Conservation (phyloP, 2,329 filamentous ascomycete genomes). For the Fusarium burgessii region DNA sequence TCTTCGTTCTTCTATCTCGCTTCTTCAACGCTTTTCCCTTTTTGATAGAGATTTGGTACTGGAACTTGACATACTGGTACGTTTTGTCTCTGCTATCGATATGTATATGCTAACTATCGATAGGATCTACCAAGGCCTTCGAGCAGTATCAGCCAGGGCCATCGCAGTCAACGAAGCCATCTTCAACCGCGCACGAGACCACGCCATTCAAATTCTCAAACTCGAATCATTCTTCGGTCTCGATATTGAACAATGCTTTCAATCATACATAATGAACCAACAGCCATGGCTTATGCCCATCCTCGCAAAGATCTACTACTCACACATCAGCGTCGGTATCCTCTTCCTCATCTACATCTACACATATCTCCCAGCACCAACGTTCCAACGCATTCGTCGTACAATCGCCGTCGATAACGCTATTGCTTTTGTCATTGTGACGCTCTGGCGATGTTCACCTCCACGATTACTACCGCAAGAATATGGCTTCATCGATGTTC, state of each 20-base stretch:
- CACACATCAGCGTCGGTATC: constrained; percentile 59
- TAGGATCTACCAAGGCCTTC: constrained; percentile 58
- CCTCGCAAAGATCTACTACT: constrained; percentile 59
- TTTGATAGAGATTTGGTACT: constrained; percentile 53
- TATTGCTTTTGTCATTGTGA: constrained; percentile 61
- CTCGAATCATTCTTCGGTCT: constrained; percentile 54
- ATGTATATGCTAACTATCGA: too few species aligned
- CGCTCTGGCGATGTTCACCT: constrained; percentile 61
- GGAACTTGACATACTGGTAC: constrained; percentile 53
- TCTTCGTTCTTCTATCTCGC: constrained; percentile 46
- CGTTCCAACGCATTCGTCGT: constrained; percentile 58
- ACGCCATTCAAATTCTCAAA: constrained; percentile 56
- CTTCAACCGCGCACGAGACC: constrained; percentile 53
- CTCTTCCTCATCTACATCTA: constrained; percentile 62
- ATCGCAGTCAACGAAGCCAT: constrained; percentile 55
- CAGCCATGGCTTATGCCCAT: constrained; percentile 53
- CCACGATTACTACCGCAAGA: constrained; percentile 60
- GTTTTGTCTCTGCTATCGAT: not conserved
- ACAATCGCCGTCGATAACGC: constrained; percentile 62
- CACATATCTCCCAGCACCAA: constrained; percentile 55
- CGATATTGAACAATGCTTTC: constrained; percentile 55
- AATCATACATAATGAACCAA: constrained; percentile 54
- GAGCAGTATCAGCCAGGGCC: constrained; percentile 56
- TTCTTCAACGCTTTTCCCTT: constrained; percentile 51
- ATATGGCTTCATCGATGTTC: constrained; percentile 61